phyloP scores from a whole-genome alignment of 768 basidiomycete genomes.

The Rhizopogon sp. region DNA sequence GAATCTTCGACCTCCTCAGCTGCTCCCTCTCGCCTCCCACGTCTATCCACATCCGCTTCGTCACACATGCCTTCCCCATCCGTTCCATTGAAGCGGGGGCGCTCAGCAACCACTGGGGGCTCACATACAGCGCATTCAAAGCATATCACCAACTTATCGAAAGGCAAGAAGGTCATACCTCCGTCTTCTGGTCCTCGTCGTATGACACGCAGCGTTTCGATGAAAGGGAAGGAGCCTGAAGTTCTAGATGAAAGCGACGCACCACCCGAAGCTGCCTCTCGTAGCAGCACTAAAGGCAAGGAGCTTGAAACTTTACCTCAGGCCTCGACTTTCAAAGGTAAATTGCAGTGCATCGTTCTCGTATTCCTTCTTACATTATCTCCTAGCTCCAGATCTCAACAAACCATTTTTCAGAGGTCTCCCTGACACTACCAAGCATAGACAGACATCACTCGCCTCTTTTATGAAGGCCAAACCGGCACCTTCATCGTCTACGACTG shows the following conservation, averaged over 20 bases:
- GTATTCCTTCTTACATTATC: background rate
- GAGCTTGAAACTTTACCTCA: background rate
- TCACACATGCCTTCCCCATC: constrained; percentile 5
- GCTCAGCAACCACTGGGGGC: background rate
- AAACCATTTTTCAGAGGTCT: constrained; percentile 9
- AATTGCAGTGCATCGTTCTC: background rate
- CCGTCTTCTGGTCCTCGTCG: constrained; percentile 12
- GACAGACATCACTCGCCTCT: constrained; percentile 17
- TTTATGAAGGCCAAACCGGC: constrained; percentile 16
- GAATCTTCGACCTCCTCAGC: background rate
- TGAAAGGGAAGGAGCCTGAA: constrained; percentile 16
- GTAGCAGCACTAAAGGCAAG: background rate
- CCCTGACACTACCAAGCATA: constrained; percentile 14
- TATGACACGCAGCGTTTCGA: constrained; percentile 23
- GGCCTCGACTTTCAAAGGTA: background rate
- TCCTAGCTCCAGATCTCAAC: constrained; percentile 5
- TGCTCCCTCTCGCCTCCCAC: constrained; percentile 3
- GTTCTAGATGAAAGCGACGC: background rate
- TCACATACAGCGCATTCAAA: background rate
- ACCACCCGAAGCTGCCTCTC: background rate
- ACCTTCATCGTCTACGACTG: constrained; percentile 5
- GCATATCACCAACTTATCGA: background rate
- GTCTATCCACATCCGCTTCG: background rate
- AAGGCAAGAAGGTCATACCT: constrained; percentile 2
- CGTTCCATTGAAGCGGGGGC: background rate